A percentile compares a stretch with the other conserved stretches of the same genome.
phyloP scores from a whole-genome alignment of 768 basidiomycete species.

The Suillus hirtellus region DNA sequence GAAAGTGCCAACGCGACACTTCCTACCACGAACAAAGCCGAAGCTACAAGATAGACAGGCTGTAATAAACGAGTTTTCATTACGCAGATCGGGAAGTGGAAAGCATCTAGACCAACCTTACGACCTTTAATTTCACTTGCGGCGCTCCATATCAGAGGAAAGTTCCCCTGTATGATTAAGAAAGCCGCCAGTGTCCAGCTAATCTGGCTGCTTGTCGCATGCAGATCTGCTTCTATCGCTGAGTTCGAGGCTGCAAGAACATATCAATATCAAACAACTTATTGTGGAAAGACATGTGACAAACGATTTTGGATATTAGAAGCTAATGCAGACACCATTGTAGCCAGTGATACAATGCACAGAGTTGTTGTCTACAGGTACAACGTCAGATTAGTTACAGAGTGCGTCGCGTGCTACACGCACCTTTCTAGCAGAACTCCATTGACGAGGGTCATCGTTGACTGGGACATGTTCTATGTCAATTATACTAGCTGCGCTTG shows the following conservation, averaged over 20 bases:
- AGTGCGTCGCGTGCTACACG: conserved; percentile 3
- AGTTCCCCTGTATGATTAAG: conserved; percentile 66
- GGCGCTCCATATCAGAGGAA: conserved; percentile 68
- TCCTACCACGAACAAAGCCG: conserved; percentile 53
- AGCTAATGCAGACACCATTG: conserved; percentile 24
- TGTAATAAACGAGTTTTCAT: conserved; percentile 21
- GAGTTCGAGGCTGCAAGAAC: conserved; percentile 55
- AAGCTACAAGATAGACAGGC: conserved; percentile 56
- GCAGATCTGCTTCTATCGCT: conserved; percentile 59
- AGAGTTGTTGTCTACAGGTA: conserved; percentile 23
- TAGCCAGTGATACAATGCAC: conserved; percentile 5
- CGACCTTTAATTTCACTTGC: conserved; percentile 71
- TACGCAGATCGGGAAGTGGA: neutral
- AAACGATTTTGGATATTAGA: conserved; percentile 31
- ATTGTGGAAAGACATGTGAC: conserved; percentile 10
- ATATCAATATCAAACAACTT: neutral
- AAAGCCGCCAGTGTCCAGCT: conserved; percentile 69
- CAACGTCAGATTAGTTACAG: neutral
- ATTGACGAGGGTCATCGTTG: conserved; percentile 59
- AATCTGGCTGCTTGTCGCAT: conserved; percentile 60
- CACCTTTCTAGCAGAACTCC: conserved; percentile 60
- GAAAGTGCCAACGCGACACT: conserved; percentile 60
- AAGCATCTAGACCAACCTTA: neutral
- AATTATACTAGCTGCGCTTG: conserved; percentile 1
- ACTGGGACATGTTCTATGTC: conserved; percentile 45